These are phyloP conservation scores for Naganishia vaughanmartiniae DNA, from an alignment of 768 basidiomycete genomes.

Conservation along the genomic window DNA sequence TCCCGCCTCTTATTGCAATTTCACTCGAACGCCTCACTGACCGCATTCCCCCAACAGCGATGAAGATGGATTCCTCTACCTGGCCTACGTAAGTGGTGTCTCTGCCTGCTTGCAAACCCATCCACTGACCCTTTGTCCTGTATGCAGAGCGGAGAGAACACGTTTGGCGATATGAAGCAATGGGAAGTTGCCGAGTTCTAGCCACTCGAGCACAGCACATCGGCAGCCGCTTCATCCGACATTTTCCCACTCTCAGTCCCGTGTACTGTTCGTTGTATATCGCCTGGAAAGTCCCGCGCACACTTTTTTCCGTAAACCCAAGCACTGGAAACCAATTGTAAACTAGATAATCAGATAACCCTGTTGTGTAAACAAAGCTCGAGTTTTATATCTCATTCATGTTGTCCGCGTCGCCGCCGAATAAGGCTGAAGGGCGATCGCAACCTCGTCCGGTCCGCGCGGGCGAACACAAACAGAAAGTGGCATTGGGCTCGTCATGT, in stretches of 20 bases:
- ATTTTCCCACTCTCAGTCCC: not conserved
- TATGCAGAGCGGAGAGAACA: constrained; percentile 25
- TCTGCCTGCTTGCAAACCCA: constrained; percentile 56
- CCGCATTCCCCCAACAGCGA: constrained; percentile 61
- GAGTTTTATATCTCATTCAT: constrained; percentile 6
- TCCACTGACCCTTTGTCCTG: not conserved
- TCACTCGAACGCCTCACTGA: not conserved
- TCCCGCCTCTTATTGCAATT: not conserved
- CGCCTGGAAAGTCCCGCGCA: not conserved
- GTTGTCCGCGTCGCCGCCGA: too few species aligned
- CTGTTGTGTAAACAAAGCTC: not conserved
- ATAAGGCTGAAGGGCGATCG: too few species aligned
- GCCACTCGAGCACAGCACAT: not conserved
- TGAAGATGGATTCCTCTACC: constrained; percentile 98
- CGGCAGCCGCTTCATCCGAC: not conserved
- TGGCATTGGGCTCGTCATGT: too few species aligned
- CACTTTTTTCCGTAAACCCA: not conserved
- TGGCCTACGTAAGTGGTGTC: constrained; percentile 96
- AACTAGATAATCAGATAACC: not conserved
- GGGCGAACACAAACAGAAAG: too few species aligned
- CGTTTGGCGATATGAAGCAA: constrained; percentile 20
- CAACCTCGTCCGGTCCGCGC: too few species aligned
- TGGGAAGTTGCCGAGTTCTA: constrained; percentile 19
- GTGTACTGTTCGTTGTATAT: constrained; percentile 5
- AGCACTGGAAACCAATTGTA: not conserved